A percentile compares a stretch with the other conserved stretches of the same genome.
Conservation (phyloP, 768 basidiomycete genomes). For the Boletus rubroflammeus region DNA sequence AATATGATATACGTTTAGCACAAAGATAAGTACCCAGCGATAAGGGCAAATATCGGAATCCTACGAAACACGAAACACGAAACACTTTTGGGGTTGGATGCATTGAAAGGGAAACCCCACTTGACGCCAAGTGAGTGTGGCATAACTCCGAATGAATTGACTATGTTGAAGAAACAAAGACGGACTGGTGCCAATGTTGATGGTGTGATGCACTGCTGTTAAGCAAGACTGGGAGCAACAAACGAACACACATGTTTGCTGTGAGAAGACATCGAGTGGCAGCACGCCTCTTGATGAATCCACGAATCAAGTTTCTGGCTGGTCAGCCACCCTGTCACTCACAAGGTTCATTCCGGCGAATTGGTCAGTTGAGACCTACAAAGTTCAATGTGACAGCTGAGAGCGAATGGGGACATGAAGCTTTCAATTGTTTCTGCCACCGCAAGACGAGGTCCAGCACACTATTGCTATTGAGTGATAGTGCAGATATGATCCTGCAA, state of each 20-base stretch:
- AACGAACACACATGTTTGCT: neutral
- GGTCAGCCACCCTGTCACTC: neutral
- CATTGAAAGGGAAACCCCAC: neutral
- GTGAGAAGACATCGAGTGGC: neutral
- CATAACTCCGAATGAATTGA: neutral
- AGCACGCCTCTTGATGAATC: neutral
- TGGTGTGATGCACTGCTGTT: neutral
- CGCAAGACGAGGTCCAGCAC: neutral
- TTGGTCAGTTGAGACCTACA: neutral
- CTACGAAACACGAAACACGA: no score
- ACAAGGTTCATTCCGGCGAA: neutral
- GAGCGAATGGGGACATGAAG: neutral
- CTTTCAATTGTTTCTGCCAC: neutral
- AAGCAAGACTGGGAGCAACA: neutral
- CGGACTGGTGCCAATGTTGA: neutral
- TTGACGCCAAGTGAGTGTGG: neutral
- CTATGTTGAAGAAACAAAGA: neutral
- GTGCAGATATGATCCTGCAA: neutral
- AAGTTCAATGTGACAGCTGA: slow-evolving; percentile 6
- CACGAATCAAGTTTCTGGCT: neutral
- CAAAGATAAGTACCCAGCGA: neutral
- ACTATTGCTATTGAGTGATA: neutral
- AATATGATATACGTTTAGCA: neutral
- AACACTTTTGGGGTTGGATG: neutral
- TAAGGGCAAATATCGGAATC: neutral